Evolutionary conservation across 345 rosid species (phyloP).

Genomic region (Salix dunnii): DNA sequence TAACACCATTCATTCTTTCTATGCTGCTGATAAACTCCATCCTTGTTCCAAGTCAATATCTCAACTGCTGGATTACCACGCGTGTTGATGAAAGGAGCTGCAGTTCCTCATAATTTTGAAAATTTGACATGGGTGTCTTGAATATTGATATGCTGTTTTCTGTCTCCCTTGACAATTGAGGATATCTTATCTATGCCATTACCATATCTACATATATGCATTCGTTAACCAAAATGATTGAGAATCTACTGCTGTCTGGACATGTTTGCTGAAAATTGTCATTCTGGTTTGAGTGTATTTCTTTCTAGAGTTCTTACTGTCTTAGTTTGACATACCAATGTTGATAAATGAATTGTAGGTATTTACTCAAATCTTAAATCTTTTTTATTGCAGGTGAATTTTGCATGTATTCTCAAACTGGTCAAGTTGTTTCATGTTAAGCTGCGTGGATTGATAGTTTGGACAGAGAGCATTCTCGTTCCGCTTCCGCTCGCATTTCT

Average conservation of each 20-base stretch:
- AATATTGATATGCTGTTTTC: not conserved
- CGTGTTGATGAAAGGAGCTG: conserved; percentile 41
- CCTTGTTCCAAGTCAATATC: conserved; percentile 39
- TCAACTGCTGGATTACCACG: conserved; percentile 47
- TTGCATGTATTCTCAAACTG: not conserved
- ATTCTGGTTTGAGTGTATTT: not conserved
- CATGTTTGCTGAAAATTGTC: not conserved
- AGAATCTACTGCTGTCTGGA: not conserved
- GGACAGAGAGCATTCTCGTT: not conserved
- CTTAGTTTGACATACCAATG: not conserved
- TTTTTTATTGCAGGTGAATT: not conserved
- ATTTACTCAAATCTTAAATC: not conserved
- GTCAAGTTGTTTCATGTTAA: not conserved
- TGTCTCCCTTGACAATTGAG: not conserved
- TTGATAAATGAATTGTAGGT: not conserved
- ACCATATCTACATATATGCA: not conserved
- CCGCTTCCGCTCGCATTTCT: not conserved
- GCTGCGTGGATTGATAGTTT: not conserved
- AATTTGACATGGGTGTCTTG: conserved; percentile 2
- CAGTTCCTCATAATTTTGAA: conserved; percentile 20
- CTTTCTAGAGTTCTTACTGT: not conserved
- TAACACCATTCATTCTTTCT: conserved; percentile 48
- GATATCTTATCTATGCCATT: not conserved
- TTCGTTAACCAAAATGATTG: not conserved
- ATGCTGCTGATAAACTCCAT: conserved; percentile 52